These are phyloP conservation scores for Tolypocladium capitatum DNA, from an alignment of 2,329 filamentous ascomycete genomes.

Conservation along the genomic window DNA sequence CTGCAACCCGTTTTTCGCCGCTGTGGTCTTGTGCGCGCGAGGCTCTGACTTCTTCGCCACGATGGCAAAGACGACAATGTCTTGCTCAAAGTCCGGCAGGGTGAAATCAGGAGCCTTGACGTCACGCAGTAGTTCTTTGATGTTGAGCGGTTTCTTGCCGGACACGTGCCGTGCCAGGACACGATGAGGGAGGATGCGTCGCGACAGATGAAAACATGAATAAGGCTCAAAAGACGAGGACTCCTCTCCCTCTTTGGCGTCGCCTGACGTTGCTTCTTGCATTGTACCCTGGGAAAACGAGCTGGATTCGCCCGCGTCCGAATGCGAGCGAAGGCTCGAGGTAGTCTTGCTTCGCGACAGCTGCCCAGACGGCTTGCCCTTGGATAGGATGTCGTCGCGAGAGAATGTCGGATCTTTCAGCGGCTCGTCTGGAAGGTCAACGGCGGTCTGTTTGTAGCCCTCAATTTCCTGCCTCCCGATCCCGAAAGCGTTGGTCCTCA, in stretches of 20 bases:
- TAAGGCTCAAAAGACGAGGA: constrained; percentile 65
- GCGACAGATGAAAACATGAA: constrained; percentile 72
- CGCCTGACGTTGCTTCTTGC: constrained; percentile 7
- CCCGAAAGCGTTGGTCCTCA: constrained; percentile 42
- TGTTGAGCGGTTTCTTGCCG: constrained; percentile 60
- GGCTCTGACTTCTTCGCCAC: constrained; percentile 82
- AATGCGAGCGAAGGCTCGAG: constrained; percentile 14
- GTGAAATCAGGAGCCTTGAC: constrained; percentile 76
- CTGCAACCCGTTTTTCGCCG: constrained; percentile 29
- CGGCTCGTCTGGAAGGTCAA: constrained; percentile 37
- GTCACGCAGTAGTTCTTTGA: constrained; percentile 68
- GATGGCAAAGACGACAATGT: constrained; percentile 81
- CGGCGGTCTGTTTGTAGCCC: constrained; percentile 42
- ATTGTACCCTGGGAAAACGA: background rate
- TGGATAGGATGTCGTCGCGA: constrained; percentile 47
- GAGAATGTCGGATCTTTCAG: constrained; percentile 40
- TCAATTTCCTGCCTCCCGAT: constrained; percentile 47
- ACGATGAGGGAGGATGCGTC: constrained; percentile 68
- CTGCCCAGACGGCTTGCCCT: constrained; percentile 9
- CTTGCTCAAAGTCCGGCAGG: constrained; percentile 68
- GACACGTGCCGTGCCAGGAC: constrained; percentile 66
- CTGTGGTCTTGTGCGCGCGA: constrained; percentile 38
- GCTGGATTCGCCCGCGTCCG: constrained; percentile 8
- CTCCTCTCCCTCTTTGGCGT: constrained; percentile 13
- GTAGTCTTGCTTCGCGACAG: constrained; percentile 31